A percentile compares a stretch with the other conserved stretches of the same genome.
Evolutionary conservation across 179 eudicot species (phyloP).

Genomic region (Beta lomatogona): DNA sequence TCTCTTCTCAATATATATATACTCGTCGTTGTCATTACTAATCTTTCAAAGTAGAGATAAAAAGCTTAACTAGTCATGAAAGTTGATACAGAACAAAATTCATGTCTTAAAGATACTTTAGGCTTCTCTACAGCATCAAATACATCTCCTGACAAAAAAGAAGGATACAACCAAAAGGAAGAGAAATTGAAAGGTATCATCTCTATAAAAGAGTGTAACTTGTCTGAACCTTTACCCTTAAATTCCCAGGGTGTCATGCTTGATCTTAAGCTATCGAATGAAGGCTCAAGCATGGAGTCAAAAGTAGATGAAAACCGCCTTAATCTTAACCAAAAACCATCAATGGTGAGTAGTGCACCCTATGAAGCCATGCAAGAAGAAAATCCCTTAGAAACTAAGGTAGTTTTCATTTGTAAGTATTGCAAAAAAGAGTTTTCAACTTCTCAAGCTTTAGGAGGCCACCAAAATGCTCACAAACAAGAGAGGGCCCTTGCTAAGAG

Average conservation of each 20-base stretch:
- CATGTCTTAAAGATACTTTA: slow-evolving; percentile 24
- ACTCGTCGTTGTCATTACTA: neutral
- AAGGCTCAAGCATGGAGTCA: slow-evolving; percentile 6
- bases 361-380: neutral
- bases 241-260: slow-evolving; percentile 16
- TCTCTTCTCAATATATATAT: neutral
- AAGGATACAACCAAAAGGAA: neutral
- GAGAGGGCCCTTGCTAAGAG: slow-evolving; percentile 39
- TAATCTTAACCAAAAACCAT: slow-evolving; percentile 17
- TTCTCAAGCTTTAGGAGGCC: slow-evolving; percentile 48
- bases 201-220: neutral
- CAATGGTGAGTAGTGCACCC: slow-evolving; percentile 12
- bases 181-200: slow-evolving; percentile 21
- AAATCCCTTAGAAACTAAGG: neutral
- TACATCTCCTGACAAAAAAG: neutral
- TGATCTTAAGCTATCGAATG: slow-evolving; percentile 31
- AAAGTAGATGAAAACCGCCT: slow-evolving; percentile 20
- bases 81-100: neutral
- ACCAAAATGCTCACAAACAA: slow-evolving; percentile 49
- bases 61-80: slow-evolving; percentile 13
- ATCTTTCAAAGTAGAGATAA: slow-evolving; percentile 1
- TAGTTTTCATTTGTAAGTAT: slow-evolving; percentile 35
- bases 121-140: slow-evolving; percentile 19
- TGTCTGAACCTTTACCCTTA: neutral
- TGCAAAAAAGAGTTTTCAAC: slow-evolving; percentile 44